phyloP scores from a whole-genome alignment of 2,329 filamentous ascomycete species.

The Aspergillus sp. region DNA sequence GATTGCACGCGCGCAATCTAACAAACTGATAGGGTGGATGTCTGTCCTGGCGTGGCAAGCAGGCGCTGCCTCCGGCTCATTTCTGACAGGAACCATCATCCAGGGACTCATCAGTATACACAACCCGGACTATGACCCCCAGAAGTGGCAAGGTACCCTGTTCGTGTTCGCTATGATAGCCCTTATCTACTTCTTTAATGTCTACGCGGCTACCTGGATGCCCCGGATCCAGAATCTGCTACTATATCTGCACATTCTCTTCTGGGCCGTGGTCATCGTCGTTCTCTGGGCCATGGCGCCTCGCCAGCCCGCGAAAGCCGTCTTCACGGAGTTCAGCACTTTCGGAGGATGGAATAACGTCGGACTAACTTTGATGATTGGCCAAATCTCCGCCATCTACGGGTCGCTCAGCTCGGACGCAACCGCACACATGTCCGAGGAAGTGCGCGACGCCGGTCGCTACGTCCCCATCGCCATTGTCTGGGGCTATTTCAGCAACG shows the following conservation, averaged over 20 bases:
- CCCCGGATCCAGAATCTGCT: conserved; percentile 36
- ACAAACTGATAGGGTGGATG: conserved; percentile 44
- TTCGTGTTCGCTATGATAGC: conserved; percentile 49
- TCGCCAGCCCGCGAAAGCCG: conserved; percentile 24
- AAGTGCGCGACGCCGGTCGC: conserved; percentile 47
- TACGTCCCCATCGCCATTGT: conserved; percentile 49
- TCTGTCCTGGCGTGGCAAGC: conserved; percentile 52
- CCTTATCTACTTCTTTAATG: conserved; percentile 45
- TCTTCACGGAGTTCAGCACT: conserved; percentile 40
- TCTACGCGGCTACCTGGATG: conserved; percentile 32
- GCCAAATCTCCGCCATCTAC: conserved; percentile 36
- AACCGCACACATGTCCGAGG: conserved; percentile 46
- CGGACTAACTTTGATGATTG: conserved; percentile 37
- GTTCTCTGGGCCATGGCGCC: conserved; percentile 36
- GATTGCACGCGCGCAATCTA: not conserved
- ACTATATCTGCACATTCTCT: conserved; percentile 27
- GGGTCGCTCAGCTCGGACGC: conserved; percentile 31
- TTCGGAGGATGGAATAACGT: conserved; percentile 39
- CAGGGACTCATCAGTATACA: conserved; percentile 46
- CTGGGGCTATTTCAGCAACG: conserved; percentile 47
- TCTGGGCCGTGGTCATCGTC: conserved; percentile 34
- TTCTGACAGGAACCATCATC: conserved; percentile 50
- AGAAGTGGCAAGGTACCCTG: conserved; percentile 51
- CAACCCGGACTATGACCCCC: conserved; percentile 40
- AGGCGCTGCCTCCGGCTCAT: conserved; percentile 48